Percentiles rank a stretch among this genome's conserved stretches.
Evolutionary conservation across 1,284 basidiomycete genomes (phyloP).

Genomic region (Takashimella koratensis): DNA sequence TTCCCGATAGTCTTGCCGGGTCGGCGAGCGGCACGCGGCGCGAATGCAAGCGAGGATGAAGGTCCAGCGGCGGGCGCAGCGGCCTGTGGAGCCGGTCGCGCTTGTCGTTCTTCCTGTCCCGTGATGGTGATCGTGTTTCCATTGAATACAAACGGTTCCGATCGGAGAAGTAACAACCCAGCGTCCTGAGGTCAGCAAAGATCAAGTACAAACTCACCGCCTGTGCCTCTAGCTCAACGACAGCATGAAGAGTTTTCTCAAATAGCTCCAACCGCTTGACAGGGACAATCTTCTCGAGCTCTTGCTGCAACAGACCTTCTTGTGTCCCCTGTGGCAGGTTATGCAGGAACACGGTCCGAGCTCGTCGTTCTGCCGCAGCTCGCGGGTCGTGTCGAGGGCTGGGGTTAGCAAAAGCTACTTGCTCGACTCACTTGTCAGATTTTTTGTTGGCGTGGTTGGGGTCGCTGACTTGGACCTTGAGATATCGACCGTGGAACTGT

Average conservation of each 20-base stretch:
- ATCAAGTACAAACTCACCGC: slow-evolving; percentile 56
- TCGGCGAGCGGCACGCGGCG: slow-evolving; percentile 29
- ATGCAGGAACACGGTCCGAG: slow-evolving; percentile 63
- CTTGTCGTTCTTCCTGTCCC: slow-evolving; percentile 9
- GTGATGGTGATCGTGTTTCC: slow-evolving; percentile 40
- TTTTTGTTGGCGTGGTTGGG: slow-evolving; percentile 34
- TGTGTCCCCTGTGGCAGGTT: slow-evolving; percentile 70
- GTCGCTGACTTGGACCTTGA: slow-evolving; percentile 40
- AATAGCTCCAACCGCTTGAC: slow-evolving; percentile 77
- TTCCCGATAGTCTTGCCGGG: slow-evolving; percentile 30
- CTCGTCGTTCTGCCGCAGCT: slow-evolving; percentile 54
- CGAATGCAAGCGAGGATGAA: slow-evolving; percentile 18
- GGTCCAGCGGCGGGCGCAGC: neutral
- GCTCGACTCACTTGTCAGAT: slow-evolving; percentile 13
- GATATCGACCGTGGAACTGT: slow-evolving; percentile 54
- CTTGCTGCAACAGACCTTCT: slow-evolving; percentile 84
- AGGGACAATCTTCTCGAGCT: slow-evolving; percentile 67
- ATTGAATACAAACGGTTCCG: slow-evolving; percentile 65
- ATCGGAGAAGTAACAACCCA: slow-evolving; percentile 65
- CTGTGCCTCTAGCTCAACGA: slow-evolving; percentile 68
- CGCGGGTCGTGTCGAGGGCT: slow-evolving; percentile 6
- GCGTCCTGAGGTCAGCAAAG: slow-evolving; percentile 58
- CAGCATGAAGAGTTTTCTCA: slow-evolving; percentile 61
- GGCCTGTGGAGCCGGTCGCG: neutral
- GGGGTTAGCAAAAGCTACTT: slow-evolving; percentile 3